Percentiles rank a stretch among this genome's conserved stretches.
These are phyloP conservation scores for Coniferiporia sulphurascens DNA, from an alignment of 1,284 basidiomycete species.

Conservation along the genomic window DNA sequence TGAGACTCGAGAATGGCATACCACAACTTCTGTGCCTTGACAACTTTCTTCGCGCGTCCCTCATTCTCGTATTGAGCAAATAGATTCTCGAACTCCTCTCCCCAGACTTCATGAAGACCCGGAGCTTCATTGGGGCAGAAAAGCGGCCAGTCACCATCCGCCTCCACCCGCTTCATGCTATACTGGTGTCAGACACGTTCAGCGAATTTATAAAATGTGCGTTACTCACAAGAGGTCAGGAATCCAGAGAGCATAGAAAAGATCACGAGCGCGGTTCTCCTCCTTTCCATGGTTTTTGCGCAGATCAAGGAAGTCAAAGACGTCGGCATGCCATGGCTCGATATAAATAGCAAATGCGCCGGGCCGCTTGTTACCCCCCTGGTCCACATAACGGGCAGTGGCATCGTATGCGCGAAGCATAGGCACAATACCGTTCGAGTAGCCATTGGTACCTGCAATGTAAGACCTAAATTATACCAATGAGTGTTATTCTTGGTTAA, in stretches of 20 bases:
- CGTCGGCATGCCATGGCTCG: conserved; percentile 96
- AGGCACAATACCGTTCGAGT: conserved; percentile 98
- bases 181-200: conserved; percentile 9
- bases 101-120: conserved; percentile 85
- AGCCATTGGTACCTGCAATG: conserved; percentile 94
- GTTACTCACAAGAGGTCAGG: conserved; percentile 87
- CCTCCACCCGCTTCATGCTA: conserved; percentile 91
- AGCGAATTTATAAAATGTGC: not conserved
- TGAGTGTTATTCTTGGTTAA: conserved; percentile 18
- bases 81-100: conserved; percentile 87
- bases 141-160: conserved; percentile 88
- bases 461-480: conserved; percentile 51
- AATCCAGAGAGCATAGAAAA: conserved; percentile 99
- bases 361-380: conserved; percentile 99
- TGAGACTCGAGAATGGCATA: conserved; percentile 96
- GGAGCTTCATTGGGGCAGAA: conserved; percentile 99
- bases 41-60: conserved; percentile 81
- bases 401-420: conserved; percentile 99
- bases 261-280: conserved; percentile 92
- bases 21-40: conserved; percentile 99
- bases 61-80: conserved; percentile 91
- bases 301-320: conserved; percentile 97
- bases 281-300: conserved; percentile 99
- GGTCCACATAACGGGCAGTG: conserved; percentile 98
- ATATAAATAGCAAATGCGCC: conserved; percentile 98